A percentile compares a stretch with the other conserved stretches of the same genome.
Conservation (phyloP, 73 alveolate species). For the Paraurostyla sp. region DNA sequence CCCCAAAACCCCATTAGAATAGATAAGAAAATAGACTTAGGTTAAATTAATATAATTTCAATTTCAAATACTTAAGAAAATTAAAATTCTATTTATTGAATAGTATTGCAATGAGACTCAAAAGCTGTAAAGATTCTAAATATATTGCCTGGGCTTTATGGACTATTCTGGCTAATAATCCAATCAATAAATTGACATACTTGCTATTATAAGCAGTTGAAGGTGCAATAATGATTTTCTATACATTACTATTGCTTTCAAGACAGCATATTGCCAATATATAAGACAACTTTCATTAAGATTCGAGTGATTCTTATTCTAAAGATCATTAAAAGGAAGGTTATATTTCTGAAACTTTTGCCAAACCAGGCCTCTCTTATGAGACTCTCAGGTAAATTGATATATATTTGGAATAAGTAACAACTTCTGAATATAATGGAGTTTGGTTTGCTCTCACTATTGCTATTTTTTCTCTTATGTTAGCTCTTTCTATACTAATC, state of each 20-base stretch:
- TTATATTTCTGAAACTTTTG: too few relatives aligned
- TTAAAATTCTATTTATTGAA: too few relatives aligned
- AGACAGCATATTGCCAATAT: not conserved
- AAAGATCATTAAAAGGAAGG: too few relatives aligned
- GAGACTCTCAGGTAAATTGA: not conserved
- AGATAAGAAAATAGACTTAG: too few relatives aligned
- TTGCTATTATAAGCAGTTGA: not conserved
- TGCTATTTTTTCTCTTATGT: not conserved
- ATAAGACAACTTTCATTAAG: too few relatives aligned
- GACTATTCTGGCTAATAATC: not conserved
- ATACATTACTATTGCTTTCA: not conserved
- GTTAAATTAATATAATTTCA: too few relatives aligned
- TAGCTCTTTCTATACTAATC: not conserved
- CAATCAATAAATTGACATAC: not conserved
- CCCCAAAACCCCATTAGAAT: too few relatives aligned
- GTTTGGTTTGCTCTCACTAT: too few relatives aligned
- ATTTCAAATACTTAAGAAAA: too few relatives aligned
- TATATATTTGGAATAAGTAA: not conserved
- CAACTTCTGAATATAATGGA: not conserved
- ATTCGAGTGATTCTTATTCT: too few relatives aligned
- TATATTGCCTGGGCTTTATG: slow-evolving; percentile 29
- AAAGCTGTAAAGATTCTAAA: not conserved
- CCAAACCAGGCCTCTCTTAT: not conserved
- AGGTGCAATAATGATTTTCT: not conserved
- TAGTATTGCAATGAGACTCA: not conserved